Evolutionary conservation across 2,329 filamentous ascomycete species (phyloP).

Genomic region (Nemania bipapillata): DNA sequence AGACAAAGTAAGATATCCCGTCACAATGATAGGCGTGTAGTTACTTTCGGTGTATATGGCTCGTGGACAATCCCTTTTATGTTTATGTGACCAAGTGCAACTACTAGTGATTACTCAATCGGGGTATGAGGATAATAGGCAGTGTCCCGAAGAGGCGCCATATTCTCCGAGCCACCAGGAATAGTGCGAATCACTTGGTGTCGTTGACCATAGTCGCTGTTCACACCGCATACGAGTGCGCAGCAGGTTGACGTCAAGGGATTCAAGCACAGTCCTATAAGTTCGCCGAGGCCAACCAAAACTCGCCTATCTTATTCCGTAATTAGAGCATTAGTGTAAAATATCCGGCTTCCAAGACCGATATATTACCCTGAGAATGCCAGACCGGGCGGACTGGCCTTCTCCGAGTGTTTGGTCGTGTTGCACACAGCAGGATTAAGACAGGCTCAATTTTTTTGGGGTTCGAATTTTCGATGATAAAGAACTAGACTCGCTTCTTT

Average conservation of each 20-base stretch:
- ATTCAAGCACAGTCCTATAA: conserved; percentile 13
- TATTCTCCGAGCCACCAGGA: conserved; percentile 15
- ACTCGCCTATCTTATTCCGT: conserved; percentile 16
- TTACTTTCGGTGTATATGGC: conserved; percentile 34
- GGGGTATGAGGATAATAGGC: conserved; percentile 31
- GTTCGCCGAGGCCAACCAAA: conserved; percentile 1
- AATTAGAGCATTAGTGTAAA: conserved; percentile 8
- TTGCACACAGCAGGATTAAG: not conserved
- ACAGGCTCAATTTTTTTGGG: not conserved
- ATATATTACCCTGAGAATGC: conserved; percentile 28
- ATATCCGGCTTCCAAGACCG: conserved; percentile 22
- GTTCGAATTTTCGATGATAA: conserved; percentile 13
- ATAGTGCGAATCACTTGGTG: not conserved
- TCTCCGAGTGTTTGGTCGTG: conserved; percentile 8
- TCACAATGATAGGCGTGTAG: conserved; percentile 38
- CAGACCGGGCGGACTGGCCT: conserved; percentile 8
- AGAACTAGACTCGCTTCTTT: conserved; percentile 14
- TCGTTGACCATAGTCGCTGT: not conserved
- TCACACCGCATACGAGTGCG: not conserved
- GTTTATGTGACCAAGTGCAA: not conserved
- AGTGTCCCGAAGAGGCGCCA: conserved; percentile 20
- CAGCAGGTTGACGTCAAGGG: conserved; percentile 4
- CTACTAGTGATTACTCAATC: conserved; percentile 19
- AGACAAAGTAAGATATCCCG: conserved; percentile 43
- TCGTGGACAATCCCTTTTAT: conserved; percentile 3